Conservation (phyloP, 2,329 filamentous ascomycete species). For the Dothistroma pini region DNA sequence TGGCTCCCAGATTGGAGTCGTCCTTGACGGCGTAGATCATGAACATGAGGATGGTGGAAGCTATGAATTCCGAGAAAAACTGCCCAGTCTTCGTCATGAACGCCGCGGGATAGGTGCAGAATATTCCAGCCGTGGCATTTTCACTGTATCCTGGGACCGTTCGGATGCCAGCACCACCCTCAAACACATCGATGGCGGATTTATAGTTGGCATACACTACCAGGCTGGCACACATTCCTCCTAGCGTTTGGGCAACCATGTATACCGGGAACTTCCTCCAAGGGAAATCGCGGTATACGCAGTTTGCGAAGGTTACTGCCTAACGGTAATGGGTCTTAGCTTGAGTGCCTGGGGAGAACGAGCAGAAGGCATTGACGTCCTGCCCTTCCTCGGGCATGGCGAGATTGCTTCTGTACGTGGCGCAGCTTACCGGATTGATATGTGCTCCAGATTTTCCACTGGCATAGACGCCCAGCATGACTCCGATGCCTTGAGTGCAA, state of each 20-base stretch:
- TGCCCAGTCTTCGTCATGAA: constrained; percentile 65
- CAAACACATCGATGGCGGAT: constrained; percentile 35
- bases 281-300: constrained; percentile 55
- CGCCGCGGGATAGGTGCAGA: constrained; percentile 66
- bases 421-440: constrained; percentile 30
- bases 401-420: too few relatives aligned
- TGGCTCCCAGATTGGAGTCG: constrained; percentile 54
- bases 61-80: constrained; percentile 70
- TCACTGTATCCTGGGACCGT: constrained; percentile 53
- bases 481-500: constrained; percentile 51
- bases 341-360: too few relatives aligned
- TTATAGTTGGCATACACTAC: constrained; percentile 43
- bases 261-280: constrained; percentile 68
- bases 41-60: constrained; percentile 65
- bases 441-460: constrained; percentile 35
- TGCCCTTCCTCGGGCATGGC: too few relatives aligned
- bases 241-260: constrained; percentile 52
- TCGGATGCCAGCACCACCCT: constrained; percentile 54
- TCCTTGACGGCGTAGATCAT: constrained; percentile 68
- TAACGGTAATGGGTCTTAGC: too few relatives aligned
- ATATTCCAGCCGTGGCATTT: constrained; percentile 65
- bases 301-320: constrained; percentile 68
- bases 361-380: too few relatives aligned
- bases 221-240: constrained; percentile 57
- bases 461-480: constrained; percentile 59